Conservation (phyloP, 2,329 filamentous ascomycete species). For the Sclerotinia spermophila region DNA sequence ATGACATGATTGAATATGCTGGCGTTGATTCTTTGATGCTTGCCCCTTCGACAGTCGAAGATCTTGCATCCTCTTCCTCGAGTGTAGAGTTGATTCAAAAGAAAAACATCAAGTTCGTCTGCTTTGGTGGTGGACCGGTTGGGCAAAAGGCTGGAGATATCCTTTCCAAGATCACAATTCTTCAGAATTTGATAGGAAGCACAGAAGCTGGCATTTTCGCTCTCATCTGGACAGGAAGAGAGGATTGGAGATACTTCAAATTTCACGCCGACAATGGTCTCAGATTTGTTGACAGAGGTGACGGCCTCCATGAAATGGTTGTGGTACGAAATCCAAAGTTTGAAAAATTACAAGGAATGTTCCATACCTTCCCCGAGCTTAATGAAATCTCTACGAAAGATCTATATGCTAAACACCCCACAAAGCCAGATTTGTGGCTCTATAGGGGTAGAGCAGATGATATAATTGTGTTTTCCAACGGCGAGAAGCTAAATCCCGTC, state of each 20-base stretch:
- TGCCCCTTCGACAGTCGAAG: conserved; percentile 18
- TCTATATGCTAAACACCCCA: conserved; percentile 9
- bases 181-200: conserved; percentile 14
- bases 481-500: conserved; percentile 40
- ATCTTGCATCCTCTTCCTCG: conserved; percentile 6
- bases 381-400: conserved; percentile 10
- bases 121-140: conserved; percentile 11
- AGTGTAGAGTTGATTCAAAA: conserved; percentile 2
- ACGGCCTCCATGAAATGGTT: conserved; percentile 11
- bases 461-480: conserved; percentile 43
- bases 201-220: conserved; percentile 9
- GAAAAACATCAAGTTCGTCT: conserved; percentile 7
- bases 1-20: conserved; percentile 14
- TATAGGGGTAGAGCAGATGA: conserved; percentile 37
- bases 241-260: conserved; percentile 16
- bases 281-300: background rate
- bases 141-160: conserved; percentile 14
- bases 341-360: conserved; percentile 11
- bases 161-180: background rate
- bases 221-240: background rate
- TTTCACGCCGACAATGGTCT: conserved; percentile 9
- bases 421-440: conserved; percentile 1
- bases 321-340: conserved; percentile 6
- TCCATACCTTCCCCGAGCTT: conserved; percentile 17
- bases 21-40: background rate